phyloP scores from a whole-genome alignment of 495 filamentous ascomycete species.

The Xylona heveae region DNA sequence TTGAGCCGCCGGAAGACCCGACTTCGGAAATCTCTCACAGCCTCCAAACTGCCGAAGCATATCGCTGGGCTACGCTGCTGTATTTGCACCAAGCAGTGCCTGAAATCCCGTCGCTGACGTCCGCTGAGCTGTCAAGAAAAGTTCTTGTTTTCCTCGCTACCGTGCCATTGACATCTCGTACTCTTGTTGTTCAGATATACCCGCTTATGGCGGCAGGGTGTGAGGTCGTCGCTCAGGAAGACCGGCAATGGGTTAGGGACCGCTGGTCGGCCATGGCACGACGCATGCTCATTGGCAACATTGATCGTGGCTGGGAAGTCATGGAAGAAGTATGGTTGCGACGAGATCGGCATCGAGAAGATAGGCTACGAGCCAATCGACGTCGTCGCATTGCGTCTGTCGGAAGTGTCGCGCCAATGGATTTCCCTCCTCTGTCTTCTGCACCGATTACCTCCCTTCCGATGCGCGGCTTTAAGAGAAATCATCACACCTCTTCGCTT shows the following conservation, averaged over 20 bases:
- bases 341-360: constrained; percentile 25
- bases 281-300: constrained; percentile 48
- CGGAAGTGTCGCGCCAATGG: no score
- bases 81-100: constrained; percentile 65
- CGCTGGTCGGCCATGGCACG: constrained; percentile 41
- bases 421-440: no score
- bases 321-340: constrained; percentile 32
- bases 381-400: constrained; percentile 7
- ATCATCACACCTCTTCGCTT: no score
- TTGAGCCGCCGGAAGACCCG: constrained; percentile 45
- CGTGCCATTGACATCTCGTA: constrained; percentile 37
- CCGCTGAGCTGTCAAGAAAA: constrained; percentile 37
- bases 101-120: constrained; percentile 39
- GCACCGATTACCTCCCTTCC: no score
- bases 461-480: no score
- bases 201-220: constrained; percentile 53
- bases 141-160: constrained; percentile 39
- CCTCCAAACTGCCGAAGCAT: constrained; percentile 52
- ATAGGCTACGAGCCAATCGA: constrained; percentile 10
- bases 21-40: constrained; percentile 42
- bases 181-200: constrained; percentile 59
- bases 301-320: constrained; percentile 41
- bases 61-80: constrained; percentile 52
- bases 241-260: constrained; percentile 45
- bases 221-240: constrained; percentile 36